Evolutionary conservation across 495 filamentous ascomycete species (phyloP), one percentile per base, ranked within the genome.

Genomic region (Lichenothelia convexa): DNA sequence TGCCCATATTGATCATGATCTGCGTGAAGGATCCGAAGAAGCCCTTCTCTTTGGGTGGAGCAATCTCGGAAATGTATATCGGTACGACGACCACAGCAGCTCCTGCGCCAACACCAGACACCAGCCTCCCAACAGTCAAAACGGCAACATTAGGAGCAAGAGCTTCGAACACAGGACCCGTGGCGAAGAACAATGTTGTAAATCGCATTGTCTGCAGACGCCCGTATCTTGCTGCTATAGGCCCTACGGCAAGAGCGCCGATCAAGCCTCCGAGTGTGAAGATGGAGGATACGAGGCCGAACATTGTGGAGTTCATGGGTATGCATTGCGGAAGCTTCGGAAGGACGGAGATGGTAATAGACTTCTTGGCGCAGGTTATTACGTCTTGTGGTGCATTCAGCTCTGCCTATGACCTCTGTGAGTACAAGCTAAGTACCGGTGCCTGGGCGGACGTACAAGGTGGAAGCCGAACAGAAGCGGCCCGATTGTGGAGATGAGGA

Each of bases 381-480:
- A 87, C 80, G 51, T 79, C 71, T 65, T 93, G 75, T 8, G 89
- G 89, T 20, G 89, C 81, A 53, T 97, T 97, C 20, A 97, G 70
- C 53, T 95, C 89, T 38, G 84, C 80, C 86, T 94, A 16, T 11
- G 50, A 27, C 12, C 29, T 34, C 31, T 26, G 18, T 58, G 47
- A 59, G 56, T 21, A 32, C 35, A 5, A 18, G 8, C 37, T 6
- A 12, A 11, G 20, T n/a, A 24, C 16, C 12, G n/a, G 15, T 35
- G 31, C 35, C 38, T 32, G 19, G 18, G 36, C 34, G 36, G 17
- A 20, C 18, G 24, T 68, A 93, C 87, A 56, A 97, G 55, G 57
- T 95, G 91, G 52, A 78, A 94, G 16, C 91, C 89, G 46, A 94
- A 95, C 48, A 92, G 84, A 6, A 93, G 68, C 2, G 89, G 80